These are phyloP conservation scores for Leccinum arenicola DNA, from an alignment of 768 basidiomycete genomes.

Conservation along the genomic window DNA sequence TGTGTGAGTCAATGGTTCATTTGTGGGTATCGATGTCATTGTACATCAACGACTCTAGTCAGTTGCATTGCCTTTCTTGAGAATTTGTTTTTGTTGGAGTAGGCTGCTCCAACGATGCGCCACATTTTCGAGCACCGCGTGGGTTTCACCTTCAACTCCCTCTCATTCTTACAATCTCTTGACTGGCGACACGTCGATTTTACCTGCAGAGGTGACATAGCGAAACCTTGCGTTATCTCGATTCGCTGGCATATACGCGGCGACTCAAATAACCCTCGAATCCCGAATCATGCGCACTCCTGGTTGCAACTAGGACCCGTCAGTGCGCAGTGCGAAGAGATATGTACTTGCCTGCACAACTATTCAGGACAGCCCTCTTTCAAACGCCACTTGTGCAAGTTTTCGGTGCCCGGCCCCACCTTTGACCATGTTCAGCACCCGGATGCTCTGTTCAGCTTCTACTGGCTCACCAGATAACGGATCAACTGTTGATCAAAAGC, in stretches of 20 bases:
- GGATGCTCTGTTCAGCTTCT: background rate
- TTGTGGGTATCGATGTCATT: no score
- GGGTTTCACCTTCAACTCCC: background rate
- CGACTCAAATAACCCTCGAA: background rate
- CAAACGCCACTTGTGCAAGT: constrained; percentile 1
- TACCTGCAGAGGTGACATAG: background rate
- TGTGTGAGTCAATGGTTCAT: no score
- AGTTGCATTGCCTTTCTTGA: background rate
- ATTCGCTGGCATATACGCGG: background rate
- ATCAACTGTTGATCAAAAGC: background rate
- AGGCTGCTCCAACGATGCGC: background rate
- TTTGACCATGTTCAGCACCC: background rate
- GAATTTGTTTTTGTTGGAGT: background rate
- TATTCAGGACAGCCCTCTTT: background rate
- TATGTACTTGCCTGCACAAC: constrained; percentile 10
- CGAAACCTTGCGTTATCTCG: background rate
- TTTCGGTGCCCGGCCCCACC: background rate
- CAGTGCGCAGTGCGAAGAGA: background rate
- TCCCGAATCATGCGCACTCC: background rate
- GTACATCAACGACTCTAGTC: no score
- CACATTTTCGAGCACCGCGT: background rate
- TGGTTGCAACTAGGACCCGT: background rate
- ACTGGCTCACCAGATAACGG: background rate
- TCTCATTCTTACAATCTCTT: background rate
- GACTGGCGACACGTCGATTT: background rate